Conservation (phyloP, 2,329 filamentous ascomycete species). For the Pseudogymnoascus sp. region DNA sequence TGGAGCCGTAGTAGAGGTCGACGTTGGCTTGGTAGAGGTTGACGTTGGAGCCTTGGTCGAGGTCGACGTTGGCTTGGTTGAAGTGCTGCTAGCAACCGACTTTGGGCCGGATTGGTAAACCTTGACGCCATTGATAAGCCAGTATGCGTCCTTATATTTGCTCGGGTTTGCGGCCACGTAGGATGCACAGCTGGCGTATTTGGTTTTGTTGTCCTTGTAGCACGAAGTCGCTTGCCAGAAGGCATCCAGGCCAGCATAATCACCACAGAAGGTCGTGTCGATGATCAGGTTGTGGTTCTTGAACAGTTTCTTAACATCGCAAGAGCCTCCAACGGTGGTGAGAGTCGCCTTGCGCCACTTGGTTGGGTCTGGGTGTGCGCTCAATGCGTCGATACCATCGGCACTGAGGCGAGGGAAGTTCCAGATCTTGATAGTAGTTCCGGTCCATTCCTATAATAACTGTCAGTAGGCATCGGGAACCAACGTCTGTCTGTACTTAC, state of each 20-base stretch:
- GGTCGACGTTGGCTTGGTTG: not conserved
- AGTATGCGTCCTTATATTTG: constrained; percentile 65
- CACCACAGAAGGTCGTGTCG: constrained; percentile 78
- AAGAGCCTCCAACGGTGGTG: constrained; percentile 47
- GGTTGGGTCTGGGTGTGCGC: constrained; percentile 52
- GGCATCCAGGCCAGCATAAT: constrained; percentile 60
- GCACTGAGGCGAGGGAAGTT: constrained; percentile 61
- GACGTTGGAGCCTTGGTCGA: not conserved
- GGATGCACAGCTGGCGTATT: constrained; percentile 56
- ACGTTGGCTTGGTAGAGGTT: not conserved
- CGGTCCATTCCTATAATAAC: constrained; percentile 61
- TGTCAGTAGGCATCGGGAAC: constrained; percentile 36
- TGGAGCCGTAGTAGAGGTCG: not conserved
- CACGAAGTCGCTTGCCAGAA: constrained; percentile 45
- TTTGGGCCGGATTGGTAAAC: constrained; percentile 41
- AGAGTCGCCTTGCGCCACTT: constrained; percentile 62
- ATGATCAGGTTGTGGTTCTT: constrained; percentile 66
- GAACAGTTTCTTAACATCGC: constrained; percentile 65
- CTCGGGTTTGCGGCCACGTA: constrained; percentile 63
- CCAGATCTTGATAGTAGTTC: constrained; percentile 60
- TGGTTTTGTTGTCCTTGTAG: constrained; percentile 47
- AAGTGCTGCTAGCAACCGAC: not conserved
- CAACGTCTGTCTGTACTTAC: constrained; percentile 32
- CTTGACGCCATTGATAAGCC: constrained; percentile 63
- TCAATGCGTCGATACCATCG: constrained; percentile 61